These are phyloP conservation scores for Citrus mangshanensis DNA, from an alignment of 345 rosid genomes.

Conservation along the genomic window DNA sequence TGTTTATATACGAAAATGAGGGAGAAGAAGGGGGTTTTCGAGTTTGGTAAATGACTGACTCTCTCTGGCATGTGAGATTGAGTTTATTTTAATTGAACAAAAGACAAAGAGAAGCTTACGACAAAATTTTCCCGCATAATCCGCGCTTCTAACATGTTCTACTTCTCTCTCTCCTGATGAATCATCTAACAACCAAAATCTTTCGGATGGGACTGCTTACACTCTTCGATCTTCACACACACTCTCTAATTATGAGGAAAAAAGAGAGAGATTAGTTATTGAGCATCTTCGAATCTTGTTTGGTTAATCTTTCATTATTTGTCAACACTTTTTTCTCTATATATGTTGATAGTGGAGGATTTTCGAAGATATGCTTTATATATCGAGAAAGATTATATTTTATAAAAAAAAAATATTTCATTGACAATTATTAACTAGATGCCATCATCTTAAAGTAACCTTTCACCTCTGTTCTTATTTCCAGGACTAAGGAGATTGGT, in stretches of 20 bases:
- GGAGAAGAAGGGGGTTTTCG: conserved; percentile 22
- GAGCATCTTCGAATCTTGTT: background rate
- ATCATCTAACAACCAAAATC: background rate
- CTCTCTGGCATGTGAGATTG: conserved; percentile 27
- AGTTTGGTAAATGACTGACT: conserved; percentile 35
- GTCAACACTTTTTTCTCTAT: background rate
- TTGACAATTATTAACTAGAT: background rate
- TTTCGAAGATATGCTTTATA: conserved; percentile 10
- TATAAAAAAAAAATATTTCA: too few species aligned
- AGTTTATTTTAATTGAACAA: conserved; percentile 14
- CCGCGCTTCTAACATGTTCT: conserved; percentile 21
- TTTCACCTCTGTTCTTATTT: too few species aligned
- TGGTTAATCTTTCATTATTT: conserved; percentile 13
- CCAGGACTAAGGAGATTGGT: too few species aligned
- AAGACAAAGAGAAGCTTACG: conserved; percentile 14
- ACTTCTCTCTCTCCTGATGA: background rate
- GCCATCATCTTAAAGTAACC: background rate
- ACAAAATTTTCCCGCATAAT: conserved; percentile 24
- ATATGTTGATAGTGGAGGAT: conserved; percentile 7
- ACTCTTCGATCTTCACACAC: background rate
- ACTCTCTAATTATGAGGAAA: too few species aligned
- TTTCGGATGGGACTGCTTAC: background rate
- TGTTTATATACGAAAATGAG: background rate
- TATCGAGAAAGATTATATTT: background rate
- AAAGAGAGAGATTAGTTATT: too few species aligned